Evolutionary conservation across 2,329 filamentous ascomycete species (phyloP), one percentile per base, ranked within the genome.

Genomic region (Ophiostoma triangulosporum): DNA sequence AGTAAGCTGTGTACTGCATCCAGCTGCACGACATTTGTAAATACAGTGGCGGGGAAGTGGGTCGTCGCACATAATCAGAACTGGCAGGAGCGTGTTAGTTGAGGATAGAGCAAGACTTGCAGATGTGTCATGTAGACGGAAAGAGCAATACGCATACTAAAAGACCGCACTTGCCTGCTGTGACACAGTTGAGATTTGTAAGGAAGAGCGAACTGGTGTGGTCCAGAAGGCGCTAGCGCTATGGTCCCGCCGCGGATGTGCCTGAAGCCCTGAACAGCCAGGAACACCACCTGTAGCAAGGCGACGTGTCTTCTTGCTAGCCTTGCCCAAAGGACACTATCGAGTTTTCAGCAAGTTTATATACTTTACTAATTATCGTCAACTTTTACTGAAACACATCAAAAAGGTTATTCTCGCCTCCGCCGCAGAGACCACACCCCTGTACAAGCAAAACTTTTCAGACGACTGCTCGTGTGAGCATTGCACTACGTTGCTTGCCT

Each of bases 351-450:
- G 12, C 38, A 43, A 43, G 12, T 38, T 24, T 43, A 43, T 24
- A 43, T 43, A 6, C 20, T 22, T 12, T n/a, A n/a, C n/a, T n/a
- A n/a, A n/a, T n/a, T n/a, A n/a, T n/a, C n/a, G n/a, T n/a, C n/a
- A n/a, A n/a, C n/a, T n/a, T n/a, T n/a, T n/a, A n/a, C n/a, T n/a
- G n/a, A n/a, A n/a, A n/a, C n/a, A n/a, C n/a, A n/a, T n/a, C n/a
- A n/a, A 46, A 53, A 50, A 31, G 12, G 29, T 3, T 32, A 15
- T 17, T 27, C 33, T 20, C 31, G 36, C 46, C 35, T 36, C 48
- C 11, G 46, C 46, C 29, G 24, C 38, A 43, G 24, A 43, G 35
- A 31, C 49, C 53, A 54, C 53, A 49, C 51, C 33, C 49, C 33
- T 43, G 29, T 8, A 15, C n/a, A 33, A 11, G n/a, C 33, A 51